These are phyloP conservation scores for Nothophaeocryptopus gaeumannii DNA, from an alignment of 2,329 filamentous ascomycete genomes.

Conservation along the genomic window DNA sequence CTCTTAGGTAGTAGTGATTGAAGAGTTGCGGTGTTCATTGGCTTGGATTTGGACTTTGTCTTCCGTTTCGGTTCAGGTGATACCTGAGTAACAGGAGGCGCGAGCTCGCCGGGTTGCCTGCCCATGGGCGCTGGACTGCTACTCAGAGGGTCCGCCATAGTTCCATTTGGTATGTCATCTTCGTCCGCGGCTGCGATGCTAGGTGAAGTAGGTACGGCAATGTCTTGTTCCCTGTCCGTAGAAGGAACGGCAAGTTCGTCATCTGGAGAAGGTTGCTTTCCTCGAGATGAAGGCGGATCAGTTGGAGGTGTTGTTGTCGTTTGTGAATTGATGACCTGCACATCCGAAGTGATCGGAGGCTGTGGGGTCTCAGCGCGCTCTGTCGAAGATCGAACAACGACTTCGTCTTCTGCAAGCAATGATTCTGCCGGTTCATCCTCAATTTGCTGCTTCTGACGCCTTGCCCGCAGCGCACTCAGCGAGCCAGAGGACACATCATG, in stretches of 20 bases:
- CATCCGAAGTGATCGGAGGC: constrained; percentile 23
- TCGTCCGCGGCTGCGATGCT: constrained; percentile 20
- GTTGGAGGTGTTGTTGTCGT: constrained; percentile 34
- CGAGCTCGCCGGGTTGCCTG: neutral
- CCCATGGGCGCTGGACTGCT: constrained; percentile 35
- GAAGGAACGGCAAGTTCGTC: constrained; percentile 19
- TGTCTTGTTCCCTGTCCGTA: constrained; percentile 14
- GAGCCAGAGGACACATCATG: constrained; percentile 21
- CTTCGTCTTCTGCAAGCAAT: constrained; percentile 8
- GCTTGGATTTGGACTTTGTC: constrained; percentile 29
- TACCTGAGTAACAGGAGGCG: constrained; percentile 25
- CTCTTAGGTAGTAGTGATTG: constrained; percentile 46
- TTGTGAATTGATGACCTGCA: constrained; percentile 35
- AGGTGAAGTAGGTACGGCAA: constrained; percentile 19
- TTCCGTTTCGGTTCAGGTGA: constrained; percentile 26
- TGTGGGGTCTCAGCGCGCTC: constrained; percentile 22
- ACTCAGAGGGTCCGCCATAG: constrained; percentile 45
- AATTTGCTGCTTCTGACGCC: neutral
- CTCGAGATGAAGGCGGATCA: constrained; percentile 30
- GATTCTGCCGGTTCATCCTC: neutral
- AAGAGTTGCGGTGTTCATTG: constrained; percentile 43
- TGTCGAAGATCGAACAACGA: constrained; percentile 16
- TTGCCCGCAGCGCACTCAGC: constrained; percentile 20
- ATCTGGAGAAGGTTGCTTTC: constrained; percentile 24
- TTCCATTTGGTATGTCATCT: constrained; percentile 38